These are phyloP conservation scores for Chalciporus chontae DNA, from an alignment of 768 basidiomycete genomes.

Conservation along the genomic window DNA sequence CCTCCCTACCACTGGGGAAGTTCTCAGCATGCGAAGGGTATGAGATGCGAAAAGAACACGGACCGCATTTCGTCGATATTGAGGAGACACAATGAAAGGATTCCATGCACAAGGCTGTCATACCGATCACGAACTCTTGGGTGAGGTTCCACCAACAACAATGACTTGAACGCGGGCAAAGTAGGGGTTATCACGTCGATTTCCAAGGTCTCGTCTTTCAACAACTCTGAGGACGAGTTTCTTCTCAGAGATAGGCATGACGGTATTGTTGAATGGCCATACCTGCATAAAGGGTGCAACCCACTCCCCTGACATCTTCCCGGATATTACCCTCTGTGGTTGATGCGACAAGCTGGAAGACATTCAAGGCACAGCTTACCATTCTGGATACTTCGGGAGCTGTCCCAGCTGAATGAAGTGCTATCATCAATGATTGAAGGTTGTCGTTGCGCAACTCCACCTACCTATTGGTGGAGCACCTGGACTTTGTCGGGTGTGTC, in stretches of 20 bases:
- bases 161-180: slow-evolving; percentile 71
- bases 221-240: slow-evolving; percentile 47
- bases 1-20: slow-evolving; percentile 67
- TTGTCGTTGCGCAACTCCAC: slow-evolving; percentile 3
- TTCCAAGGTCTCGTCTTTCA: slow-evolving; percentile 82
- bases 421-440: slow-evolving; percentile 9
- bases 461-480: slow-evolving; percentile 52
- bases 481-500: slow-evolving; percentile 60
- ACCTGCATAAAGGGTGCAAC: slow-evolving; percentile 79
- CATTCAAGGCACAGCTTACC: slow-evolving; percentile 59
- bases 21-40: slow-evolving; percentile 3
- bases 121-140: slow-evolving; percentile 49
- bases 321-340: slow-evolving; percentile 51
- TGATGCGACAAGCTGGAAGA: slow-evolving; percentile 57
- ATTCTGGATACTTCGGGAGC: slow-evolving; percentile 55
- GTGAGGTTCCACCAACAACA: slow-evolving; percentile 52
- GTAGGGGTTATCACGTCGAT: slow-evolving; percentile 79
- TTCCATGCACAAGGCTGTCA: slow-evolving; percentile 63
- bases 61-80: slow-evolving; percentile 93
- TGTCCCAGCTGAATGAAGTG: slow-evolving; percentile 44
- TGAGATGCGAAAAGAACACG: slow-evolving; percentile 22
- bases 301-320: slow-evolving; percentile 78
- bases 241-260: neutral
- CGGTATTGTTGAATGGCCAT: slow-evolving; percentile 1
- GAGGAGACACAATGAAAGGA: slow-evolving; percentile 80